Conservation (phyloP, 441 rosid genomes). For the Flueggea neowawraea region DNA sequence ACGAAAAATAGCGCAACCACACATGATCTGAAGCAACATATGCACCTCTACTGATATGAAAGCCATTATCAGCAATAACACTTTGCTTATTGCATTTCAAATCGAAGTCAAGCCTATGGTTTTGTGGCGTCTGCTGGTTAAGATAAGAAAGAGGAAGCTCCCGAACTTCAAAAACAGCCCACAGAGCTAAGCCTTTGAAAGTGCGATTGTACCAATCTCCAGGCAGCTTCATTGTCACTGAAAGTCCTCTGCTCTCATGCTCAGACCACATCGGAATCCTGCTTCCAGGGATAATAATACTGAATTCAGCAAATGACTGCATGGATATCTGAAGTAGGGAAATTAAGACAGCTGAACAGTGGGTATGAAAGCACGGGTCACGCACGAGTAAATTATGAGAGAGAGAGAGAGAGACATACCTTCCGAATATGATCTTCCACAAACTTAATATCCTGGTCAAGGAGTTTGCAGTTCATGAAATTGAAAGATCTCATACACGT, state of each 20-base stretch:
- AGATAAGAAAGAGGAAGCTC: neutral
- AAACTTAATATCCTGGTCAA: neutral
- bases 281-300: slow-evolving; percentile 9
- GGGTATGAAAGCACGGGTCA: no score
- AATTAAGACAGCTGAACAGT: neutral
- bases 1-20: neutral
- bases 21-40: neutral
- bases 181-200: slow-evolving; percentile 1
- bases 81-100: neutral
- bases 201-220: neutral
- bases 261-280: slow-evolving; percentile 1
- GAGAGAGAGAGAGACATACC: neutral
- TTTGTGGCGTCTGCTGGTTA: neutral
- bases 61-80: neutral
- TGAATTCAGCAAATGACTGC: neutral
- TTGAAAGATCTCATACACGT: neutral
- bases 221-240: neutral
- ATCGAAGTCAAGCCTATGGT: neutral
- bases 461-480: neutral
- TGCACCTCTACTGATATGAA: neutral
- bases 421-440: neutral
- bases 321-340: neutral
- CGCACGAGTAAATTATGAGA: neutral
- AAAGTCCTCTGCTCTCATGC: neutral
- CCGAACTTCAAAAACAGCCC: neutral